These are phyloP conservation scores for Russula vinacea DNA, from an alignment of 768 basidiomycete genomes.

Conservation along the genomic window DNA sequence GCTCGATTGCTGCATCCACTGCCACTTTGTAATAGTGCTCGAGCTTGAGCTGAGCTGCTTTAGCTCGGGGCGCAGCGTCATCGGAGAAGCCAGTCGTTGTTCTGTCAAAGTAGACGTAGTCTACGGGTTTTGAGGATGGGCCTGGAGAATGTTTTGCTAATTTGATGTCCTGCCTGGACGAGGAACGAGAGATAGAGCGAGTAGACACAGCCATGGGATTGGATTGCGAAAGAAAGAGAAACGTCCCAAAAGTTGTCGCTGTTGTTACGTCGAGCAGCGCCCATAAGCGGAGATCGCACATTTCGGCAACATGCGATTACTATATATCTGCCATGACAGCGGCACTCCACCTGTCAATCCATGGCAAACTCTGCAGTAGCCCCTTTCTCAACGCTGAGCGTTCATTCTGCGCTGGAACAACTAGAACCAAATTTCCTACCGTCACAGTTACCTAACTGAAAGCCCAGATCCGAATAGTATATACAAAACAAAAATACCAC, in stretches of 20 bases:
- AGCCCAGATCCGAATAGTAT: too few relatives aligned
- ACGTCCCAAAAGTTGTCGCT: too few relatives aligned
- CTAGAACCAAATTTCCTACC: too few relatives aligned
- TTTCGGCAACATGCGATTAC: slow-evolving; percentile 14
- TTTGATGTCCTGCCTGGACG: slow-evolving; percentile 29
- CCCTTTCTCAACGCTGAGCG: too few relatives aligned
- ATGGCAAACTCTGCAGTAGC: too few relatives aligned
- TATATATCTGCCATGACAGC: too few relatives aligned
- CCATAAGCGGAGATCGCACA: background rate
- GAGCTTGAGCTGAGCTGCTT: slow-evolving; percentile 89
- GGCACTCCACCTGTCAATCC: too few relatives aligned
- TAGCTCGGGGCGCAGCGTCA: slow-evolving; percentile 77
- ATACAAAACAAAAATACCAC: too few relatives aligned
- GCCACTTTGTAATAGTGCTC: slow-evolving; percentile 97
- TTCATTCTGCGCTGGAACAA: too few relatives aligned
- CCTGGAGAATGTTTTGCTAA: slow-evolving; percentile 25
- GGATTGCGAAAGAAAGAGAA: background rate
- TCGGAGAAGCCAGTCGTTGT: slow-evolving; percentile 73
- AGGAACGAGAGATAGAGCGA: slow-evolving; percentile 27
- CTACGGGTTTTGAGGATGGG: slow-evolving; percentile 45
- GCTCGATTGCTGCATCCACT: slow-evolving; percentile 91
- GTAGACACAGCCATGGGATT: slow-evolving; percentile 21
- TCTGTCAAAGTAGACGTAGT: slow-evolving; percentile 95
- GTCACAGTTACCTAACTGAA: too few relatives aligned
- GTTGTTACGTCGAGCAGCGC: background rate